These are phyloP conservation scores for Aspergillus leporis DNA, from an alignment of 495 filamentous ascomycete species.

Conservation along the genomic window DNA sequence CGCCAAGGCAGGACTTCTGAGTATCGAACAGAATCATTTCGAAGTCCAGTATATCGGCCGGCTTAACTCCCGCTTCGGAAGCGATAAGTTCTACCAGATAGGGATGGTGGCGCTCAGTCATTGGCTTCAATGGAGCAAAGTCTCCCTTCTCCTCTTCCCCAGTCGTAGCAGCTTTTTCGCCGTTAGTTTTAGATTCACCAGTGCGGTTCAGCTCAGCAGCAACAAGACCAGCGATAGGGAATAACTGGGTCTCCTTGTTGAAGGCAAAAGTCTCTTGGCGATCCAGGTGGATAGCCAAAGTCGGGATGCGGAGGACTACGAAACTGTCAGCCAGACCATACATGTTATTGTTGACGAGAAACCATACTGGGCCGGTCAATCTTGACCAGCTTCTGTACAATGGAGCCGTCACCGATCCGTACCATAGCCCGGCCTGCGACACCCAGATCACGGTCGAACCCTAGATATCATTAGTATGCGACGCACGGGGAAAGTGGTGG, in stretches of 20 bases:
- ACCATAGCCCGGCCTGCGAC: conserved; percentile 89
- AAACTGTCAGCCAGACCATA: background rate
- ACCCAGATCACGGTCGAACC: conserved; percentile 95
- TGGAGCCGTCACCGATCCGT: conserved; percentile 68
- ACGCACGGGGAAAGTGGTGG: background rate
- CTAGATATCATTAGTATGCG: conserved; percentile 30
- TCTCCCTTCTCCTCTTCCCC: conserved; percentile 42
- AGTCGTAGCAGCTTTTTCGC: conserved; percentile 35
- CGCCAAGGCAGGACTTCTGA: conserved; percentile 84
- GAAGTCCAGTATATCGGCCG: conserved; percentile 82
- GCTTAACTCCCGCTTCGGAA: conserved; percentile 66
- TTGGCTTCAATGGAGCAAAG: conserved; percentile 67
- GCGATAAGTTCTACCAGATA: conserved; percentile 84
- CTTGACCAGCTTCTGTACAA: conserved; percentile 84
- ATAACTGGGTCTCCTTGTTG: conserved; percentile 95
- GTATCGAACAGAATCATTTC: conserved; percentile 96
- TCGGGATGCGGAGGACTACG: conserved; percentile 80
- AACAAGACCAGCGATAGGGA: conserved; percentile 87
- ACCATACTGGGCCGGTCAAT: conserved; percentile 77
- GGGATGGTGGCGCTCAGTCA: conserved; percentile 86
- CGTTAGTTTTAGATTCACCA: conserved; percentile 39
- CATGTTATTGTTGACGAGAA: background rate
- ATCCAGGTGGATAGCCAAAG: conserved; percentile 90
- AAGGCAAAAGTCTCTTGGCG: conserved; percentile 81
- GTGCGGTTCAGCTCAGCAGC: conserved; percentile 83